Conservation (phyloP, 257 asterid genomes). For the Solanum appendiculatum region DNA sequence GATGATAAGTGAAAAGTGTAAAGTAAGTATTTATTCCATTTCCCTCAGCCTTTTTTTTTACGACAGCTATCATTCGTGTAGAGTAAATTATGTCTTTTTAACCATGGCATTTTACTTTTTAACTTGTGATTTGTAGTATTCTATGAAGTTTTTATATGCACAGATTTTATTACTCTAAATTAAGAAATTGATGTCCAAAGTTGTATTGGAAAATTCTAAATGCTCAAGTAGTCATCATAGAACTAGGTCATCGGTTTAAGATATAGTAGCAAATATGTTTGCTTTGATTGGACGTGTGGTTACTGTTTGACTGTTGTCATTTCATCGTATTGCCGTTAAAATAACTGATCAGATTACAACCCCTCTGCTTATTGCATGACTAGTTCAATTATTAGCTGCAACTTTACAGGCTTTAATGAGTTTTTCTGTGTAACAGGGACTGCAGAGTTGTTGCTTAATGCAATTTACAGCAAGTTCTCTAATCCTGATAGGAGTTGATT, state of each 20-base stretch:
- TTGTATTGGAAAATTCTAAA: neutral
- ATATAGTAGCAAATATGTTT: neutral
- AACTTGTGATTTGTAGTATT: neutral
- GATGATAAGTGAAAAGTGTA: neutral
- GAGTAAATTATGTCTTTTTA: neutral
- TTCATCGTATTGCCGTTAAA: neutral
- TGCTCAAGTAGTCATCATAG: neutral
- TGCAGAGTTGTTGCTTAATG: slow-evolving; percentile 22
- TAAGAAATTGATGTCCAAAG: neutral
- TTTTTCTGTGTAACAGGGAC: slow-evolving; percentile 24
- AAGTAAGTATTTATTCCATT: neutral
- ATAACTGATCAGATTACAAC: neutral
- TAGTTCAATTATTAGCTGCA: neutral
- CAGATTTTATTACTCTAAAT: neutral
- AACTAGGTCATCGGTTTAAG: neutral
- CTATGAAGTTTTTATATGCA: neutral
- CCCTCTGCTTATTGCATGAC: neutral
- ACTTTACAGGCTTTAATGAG: neutral
- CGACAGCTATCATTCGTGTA: neutral
- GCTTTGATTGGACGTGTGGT: neutral
- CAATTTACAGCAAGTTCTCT: slow-evolving; percentile 31
- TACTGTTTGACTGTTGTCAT: neutral
- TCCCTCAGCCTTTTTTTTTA: neutral
- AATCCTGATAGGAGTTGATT: slow-evolving; percentile 44
- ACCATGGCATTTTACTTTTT: neutral